phyloP scores from a whole-genome alignment of 176 grass and related monocot genomes.

The Oryza glumipatula region DNA sequence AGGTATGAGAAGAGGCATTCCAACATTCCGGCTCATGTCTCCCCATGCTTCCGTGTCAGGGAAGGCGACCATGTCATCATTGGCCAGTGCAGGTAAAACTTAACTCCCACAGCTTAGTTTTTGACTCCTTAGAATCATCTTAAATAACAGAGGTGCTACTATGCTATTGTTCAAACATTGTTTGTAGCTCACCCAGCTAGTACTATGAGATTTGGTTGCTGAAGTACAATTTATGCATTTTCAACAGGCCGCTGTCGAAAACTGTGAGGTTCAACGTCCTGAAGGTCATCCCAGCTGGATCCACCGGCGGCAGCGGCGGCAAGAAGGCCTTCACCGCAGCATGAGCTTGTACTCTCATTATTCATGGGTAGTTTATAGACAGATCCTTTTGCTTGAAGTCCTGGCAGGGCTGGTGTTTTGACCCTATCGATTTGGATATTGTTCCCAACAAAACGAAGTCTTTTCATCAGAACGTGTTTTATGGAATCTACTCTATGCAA shows the following conservation, averaged over 20 bases:
- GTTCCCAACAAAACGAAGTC: slow-evolving; percentile 31
- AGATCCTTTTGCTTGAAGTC: not conserved
- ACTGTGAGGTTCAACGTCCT: slow-evolving; percentile 92
- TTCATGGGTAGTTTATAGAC: slow-evolving; percentile 49
- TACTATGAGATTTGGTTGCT: not conserved
- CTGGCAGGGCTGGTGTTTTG: slow-evolving; percentile 33
- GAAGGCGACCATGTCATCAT: slow-evolving; percentile 92
- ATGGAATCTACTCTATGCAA: slow-evolving; percentile 44
- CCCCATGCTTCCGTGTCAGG: slow-evolving; percentile 85
- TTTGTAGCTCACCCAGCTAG: too few relatives aligned
- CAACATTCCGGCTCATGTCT: slow-evolving; percentile 82
- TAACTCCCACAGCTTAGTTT: not conserved
- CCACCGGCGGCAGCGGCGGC: slow-evolving; percentile 45
- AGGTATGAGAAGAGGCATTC: slow-evolving; percentile 98
- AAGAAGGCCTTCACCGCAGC: slow-evolving; percentile 86
- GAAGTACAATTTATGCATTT: not conserved
- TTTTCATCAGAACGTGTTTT: slow-evolving; percentile 46
- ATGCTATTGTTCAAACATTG: not conserved
- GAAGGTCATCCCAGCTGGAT: slow-evolving; percentile 86
- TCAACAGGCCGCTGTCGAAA: slow-evolving; percentile 80
- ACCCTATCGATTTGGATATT: slow-evolving; percentile 36
- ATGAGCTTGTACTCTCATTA: slow-evolving; percentile 41
- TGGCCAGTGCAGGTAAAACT: slow-evolving; percentile 78
- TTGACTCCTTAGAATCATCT: not conserved
- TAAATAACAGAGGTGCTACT: not conserved